These are phyloP conservation scores for Taxillus chinensis DNA, from an alignment of 164 flowering plant species.

Conservation along the genomic window DNA sequence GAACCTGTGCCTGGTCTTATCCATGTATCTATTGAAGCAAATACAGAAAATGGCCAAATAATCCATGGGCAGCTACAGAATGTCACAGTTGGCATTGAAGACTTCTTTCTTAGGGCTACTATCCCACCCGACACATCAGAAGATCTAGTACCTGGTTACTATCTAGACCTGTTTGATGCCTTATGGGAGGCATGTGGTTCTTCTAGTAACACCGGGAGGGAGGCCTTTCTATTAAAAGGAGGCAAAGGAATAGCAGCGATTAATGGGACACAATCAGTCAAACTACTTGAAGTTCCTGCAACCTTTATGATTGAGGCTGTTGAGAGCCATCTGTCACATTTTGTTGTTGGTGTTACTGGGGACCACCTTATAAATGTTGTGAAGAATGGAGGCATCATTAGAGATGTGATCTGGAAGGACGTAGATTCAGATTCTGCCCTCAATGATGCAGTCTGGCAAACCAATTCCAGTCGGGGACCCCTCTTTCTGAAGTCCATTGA, in stretches of 20 bases:
- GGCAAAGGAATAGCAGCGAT: slow-evolving; percentile 80
- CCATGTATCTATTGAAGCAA: slow-evolving; percentile 66
- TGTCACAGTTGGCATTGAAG: slow-evolving; percentile 78
- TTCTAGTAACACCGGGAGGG: slow-evolving; percentile 65
- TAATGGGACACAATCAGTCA: slow-evolving; percentile 79
- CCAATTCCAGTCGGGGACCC: slow-evolving; percentile 25
- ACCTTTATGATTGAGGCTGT: slow-evolving; percentile 37
- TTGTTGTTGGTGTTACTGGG: slow-evolving; percentile 76
- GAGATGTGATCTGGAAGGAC: slow-evolving; percentile 49
- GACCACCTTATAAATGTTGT: slow-evolving; percentile 45
- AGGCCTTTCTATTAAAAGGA: slow-evolving; percentile 66
- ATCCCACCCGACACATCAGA: slow-evolving; percentile 44
- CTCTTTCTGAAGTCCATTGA: slow-evolving; percentile 57
- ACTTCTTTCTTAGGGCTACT: slow-evolving; percentile 72
- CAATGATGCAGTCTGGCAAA: slow-evolving; percentile 15
- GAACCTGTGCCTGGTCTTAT: slow-evolving; percentile 88
- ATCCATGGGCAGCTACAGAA: slow-evolving; percentile 60
- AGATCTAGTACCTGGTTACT: slow-evolving; percentile 42
- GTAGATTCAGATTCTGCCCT: slow-evolving; percentile 18
- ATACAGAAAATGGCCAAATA: slow-evolving; percentile 70
- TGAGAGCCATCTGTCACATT: slow-evolving; percentile 58
- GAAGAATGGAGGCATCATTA: slow-evolving; percentile 46
- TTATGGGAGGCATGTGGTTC: slow-evolving; percentile 83
- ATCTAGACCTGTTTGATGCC: slow-evolving; percentile 53
- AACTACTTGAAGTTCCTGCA: slow-evolving; percentile 71